phyloP scores from a whole-genome alignment of 305 asterid genomes.

The Solanum hybrid region DNA sequence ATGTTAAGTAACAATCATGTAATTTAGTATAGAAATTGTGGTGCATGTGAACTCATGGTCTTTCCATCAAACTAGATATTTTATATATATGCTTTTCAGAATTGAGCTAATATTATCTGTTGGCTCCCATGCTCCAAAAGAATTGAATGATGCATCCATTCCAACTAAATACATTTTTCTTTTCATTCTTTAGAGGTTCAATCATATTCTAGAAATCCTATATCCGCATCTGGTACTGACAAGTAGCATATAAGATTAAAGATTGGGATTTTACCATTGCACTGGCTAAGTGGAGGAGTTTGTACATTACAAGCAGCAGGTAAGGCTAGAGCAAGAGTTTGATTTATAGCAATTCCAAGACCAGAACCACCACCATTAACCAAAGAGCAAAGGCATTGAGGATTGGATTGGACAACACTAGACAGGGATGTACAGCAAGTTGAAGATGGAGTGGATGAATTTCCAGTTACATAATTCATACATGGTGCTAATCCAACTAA shows the following conservation, averaged over 20 bases:
- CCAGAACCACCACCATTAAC: conserved; percentile 35
- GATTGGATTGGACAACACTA: conserved; percentile 42
- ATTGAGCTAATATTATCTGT: not conserved
- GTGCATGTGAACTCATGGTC: no score
- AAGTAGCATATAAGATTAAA: not conserved
- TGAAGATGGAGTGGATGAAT: conserved; percentile 43
- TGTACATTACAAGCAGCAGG: conserved; percentile 60
- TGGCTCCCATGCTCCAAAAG: not conserved
- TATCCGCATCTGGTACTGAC: no score
- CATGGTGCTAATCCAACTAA: conserved; percentile 56
- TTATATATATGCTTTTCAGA: not conserved
- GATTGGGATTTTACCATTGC: conserved; percentile 35
- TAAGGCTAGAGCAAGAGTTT: conserved; percentile 53
- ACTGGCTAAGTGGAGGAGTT: conserved; percentile 63
- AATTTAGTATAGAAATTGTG: no score
- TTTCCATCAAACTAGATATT: no score
- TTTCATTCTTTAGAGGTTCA: not conserved
- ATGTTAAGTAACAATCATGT: no score
- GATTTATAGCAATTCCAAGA: conserved; percentile 53
- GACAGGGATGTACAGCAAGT: conserved; percentile 59
- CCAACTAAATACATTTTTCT: not conserved
- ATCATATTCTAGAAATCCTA: no score
- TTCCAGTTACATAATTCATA: conserved; percentile 49
- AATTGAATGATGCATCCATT: not conserved
- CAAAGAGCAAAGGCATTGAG: conserved; percentile 58